Base-by-base conservation (phyloP, 768 basidiomycete genomes). In the Coprinellus micaceus region DNA sequence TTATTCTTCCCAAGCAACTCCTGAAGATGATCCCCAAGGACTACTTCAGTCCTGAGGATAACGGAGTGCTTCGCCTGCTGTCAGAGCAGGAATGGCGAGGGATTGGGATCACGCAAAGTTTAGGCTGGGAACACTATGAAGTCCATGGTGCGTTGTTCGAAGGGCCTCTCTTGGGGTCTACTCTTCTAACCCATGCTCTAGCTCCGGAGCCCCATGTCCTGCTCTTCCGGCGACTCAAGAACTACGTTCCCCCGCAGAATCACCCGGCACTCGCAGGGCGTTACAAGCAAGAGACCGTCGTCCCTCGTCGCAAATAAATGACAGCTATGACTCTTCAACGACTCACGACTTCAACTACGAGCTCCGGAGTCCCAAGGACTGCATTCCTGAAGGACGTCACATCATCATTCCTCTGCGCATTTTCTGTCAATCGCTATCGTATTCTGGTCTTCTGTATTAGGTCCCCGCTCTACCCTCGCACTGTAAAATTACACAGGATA, bases 51-150 rank as follows among this genome's bases (percentile, higher is more conserved):
- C 82, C 84, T 57, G 89, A 93, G 55, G 77, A 80, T 13, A 79
- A 83, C 40, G 91, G 91, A 4, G 83, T 87, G 3, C 78, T 98
- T 53, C 83, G 94, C 3, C 82, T 98, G 40, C 75, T 98, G 55
- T 69, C 82, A 2, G 96, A 99, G 67, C 73, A 80, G 41, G 97
- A 99, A 71, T 99, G 96, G 96, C 82, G 96, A 68, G 90, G 91
- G 0, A 93, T 99, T 54, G 96, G 96, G 9, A 96, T 98, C 60
- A 90, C 89, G 40, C 96, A 99, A 73, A 94, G 91, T 70, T 77
- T 96, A 22, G 95, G 95, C 3, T 98, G 95, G 94, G 90, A 92
- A 66, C 94, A 97, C 64, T 98, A 95, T 65, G 94, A 95, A 76
- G 91, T 95, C n/a, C 95, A 98, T 65, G 91, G 94, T 88, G 60